Evolutionary conservation across 2,329 filamentous ascomycete genomes (phyloP), one percentile per base, ranked within the genome.

Genomic region (Penicillium sp.): DNA sequence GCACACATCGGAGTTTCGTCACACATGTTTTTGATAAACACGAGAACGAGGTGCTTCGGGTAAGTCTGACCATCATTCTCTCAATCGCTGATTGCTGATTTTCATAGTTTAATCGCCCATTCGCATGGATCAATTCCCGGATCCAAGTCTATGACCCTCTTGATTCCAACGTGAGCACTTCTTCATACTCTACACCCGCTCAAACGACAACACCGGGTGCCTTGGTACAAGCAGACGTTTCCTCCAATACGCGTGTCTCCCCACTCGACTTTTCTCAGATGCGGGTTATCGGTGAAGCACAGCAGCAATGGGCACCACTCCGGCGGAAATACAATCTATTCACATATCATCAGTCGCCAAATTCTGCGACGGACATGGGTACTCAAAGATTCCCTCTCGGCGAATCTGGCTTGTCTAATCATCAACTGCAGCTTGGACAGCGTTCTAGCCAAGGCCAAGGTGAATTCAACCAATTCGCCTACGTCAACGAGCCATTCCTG

Each of bases 281-380:
- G 86, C 82, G 83, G 30, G 81, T 89, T 26, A 84, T 89, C 61
- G 87, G 87, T 35, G 84, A 87, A 74, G 82, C 84, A 42, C 85
- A 88, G 66, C 85, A 87, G 66, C 80, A 87, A 71, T 89, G 87
- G 87, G 85, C 85, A 2, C 85, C 83, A 0, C 68, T 88, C 6
- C 78, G 86, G 38, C 77, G 87, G 26, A 89, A 88, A 71, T 89
- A 89, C 75, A 86, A 88, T 64, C 76, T 89, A 16, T 89, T 87
- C 70, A 81, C 85, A n/a, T 82, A 83, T 55, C 80, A 85, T 25
- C 74, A 81, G 30, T 73, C 81, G 2, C 76, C 79, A 3, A 69
- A 73, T 22, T 56, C 69, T 16, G 71, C 71, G 60, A 70, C 73
- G 57, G 75, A 72, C 55, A 74, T 72, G 55, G 77, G 74, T 3